phyloP scores from a whole-genome alignment of 371 early-diverging fungal genomes.

The Actinomortierella ambigua region DNA sequence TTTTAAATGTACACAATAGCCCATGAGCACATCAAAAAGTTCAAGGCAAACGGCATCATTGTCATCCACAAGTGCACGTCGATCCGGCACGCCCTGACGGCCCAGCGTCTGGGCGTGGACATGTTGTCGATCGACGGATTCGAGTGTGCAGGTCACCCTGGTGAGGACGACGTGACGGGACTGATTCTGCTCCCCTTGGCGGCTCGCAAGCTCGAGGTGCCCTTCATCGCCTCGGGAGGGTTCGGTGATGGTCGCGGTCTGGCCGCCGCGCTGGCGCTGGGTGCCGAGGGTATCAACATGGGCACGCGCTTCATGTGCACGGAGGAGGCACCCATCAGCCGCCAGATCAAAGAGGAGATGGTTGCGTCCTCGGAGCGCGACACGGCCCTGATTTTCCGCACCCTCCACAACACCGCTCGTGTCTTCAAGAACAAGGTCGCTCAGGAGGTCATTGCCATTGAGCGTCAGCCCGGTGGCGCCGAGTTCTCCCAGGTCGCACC shows the following conservation, averaged over 20 bases:
- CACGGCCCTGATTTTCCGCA: conserved; percentile 74
- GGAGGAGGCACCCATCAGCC: conserved; percentile 73
- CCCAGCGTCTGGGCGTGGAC: conserved; percentile 67
- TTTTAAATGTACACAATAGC: conserved; percentile 40
- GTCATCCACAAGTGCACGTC: conserved; percentile 83
- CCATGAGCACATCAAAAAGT: conserved; percentile 71
- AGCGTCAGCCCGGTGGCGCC: conserved; percentile 59
- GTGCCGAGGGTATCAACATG: conserved; percentile 83
- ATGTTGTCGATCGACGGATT: conserved; percentile 79
- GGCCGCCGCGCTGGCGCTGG: conserved; percentile 78
- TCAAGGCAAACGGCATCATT: conserved; percentile 76
- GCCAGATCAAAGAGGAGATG: conserved; percentile 76
- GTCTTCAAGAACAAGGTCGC: conserved; percentile 79
- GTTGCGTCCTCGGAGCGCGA: conserved; percentile 72
- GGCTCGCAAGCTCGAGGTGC: conserved; percentile 64
- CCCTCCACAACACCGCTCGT: conserved; percentile 80
- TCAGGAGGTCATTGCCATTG: conserved; percentile 68
- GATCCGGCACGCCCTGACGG: conserved; percentile 74
- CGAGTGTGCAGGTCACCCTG: conserved; percentile 87
- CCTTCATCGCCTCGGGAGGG: conserved; percentile 82
- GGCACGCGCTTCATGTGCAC: conserved; percentile 87
- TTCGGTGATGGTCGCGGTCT: conserved; percentile 83
- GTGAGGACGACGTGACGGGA: conserved; percentile 80
- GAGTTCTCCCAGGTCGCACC: conserved; percentile 71
- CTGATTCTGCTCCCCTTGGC: conserved; percentile 78